Evolutionary conservation across 352 stramenopile genomes (phyloP).

Genomic region (Globisporangium carolinianum): DNA sequence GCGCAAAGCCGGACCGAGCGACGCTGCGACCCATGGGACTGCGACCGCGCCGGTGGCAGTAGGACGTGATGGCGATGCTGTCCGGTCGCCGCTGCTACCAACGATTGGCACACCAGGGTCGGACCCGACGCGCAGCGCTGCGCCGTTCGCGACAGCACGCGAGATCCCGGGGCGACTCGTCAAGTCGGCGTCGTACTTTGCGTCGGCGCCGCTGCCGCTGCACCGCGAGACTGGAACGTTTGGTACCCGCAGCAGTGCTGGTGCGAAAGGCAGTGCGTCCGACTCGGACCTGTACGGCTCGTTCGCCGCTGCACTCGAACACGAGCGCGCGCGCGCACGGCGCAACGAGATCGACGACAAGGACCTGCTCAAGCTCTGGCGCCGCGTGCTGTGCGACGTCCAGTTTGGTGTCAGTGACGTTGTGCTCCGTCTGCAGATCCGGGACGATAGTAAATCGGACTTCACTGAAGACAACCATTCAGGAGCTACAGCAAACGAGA

Average conservation of each 20-base stretch:
- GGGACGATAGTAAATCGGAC: conserved; percentile 23
- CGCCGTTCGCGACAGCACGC: conserved; percentile 4
- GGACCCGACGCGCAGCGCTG: conserved; percentile 6
- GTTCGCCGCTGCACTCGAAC: conserved; percentile 29
- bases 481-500: conserved; percentile 12
- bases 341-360: conserved; percentile 56
- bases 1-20: conserved; percentile 16
- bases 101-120: conserved; percentile 1
- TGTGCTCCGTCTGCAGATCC: conserved; percentile 45
- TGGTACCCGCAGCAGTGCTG: not conserved
- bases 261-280: conserved; percentile 12
- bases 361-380: conserved; percentile 77
- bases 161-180: conserved; percentile 14
- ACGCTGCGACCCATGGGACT: not conserved
- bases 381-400: conserved; percentile 52
- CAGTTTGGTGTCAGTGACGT: conserved; percentile 53
- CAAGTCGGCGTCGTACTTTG: conserved; percentile 18
- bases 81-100: not conserved
- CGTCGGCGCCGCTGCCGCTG: conserved; percentile 8
- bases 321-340: conserved; percentile 24
- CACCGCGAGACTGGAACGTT: not conserved
- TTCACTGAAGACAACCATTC: not conserved
- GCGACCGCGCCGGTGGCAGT: not conserved
- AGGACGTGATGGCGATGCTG: no score
- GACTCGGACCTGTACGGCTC: conserved; percentile 30